Percentiles rank a stretch among this genome's conserved stretches.
phyloP scores from a whole-genome alignment of 805 yeast species.

The Kodamaea kakaduensis region DNA sequence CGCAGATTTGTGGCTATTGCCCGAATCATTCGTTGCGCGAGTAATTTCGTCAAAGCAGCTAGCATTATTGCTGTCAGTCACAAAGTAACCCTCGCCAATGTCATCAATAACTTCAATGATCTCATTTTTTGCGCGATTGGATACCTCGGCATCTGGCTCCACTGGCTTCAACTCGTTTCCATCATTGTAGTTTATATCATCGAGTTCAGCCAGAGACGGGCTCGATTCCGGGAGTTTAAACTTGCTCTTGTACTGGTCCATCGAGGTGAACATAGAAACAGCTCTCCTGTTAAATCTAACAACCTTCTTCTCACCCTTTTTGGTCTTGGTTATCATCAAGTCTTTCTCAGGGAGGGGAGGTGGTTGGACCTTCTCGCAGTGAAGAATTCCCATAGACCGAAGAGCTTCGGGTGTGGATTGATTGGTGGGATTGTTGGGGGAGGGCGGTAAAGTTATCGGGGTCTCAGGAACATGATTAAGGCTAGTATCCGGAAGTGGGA shows the following conservation, averaged over 20 bases:
- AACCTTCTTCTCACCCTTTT: conserved; percentile 4
- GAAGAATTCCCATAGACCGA: not conserved
- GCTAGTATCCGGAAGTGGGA: no score
- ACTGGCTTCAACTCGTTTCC: conserved; percentile 4
- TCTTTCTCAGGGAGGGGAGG: conserved; percentile 10
- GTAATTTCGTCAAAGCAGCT: no score
- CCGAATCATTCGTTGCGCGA: no score
- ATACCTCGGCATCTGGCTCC: no score
- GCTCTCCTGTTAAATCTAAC: conserved; percentile 7
- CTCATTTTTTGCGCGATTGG: no score
- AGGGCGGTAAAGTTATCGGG: no score
- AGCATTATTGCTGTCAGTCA: no score
- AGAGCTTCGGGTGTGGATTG: not conserved
- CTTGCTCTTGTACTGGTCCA: conserved; percentile 10
- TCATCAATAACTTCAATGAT: no score
- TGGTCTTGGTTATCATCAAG: conserved; percentile 7
- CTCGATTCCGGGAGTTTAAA: conserved; percentile 5
- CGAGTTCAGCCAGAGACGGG: conserved; percentile 2
- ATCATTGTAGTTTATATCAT: conserved; percentile 1
- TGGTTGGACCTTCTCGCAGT: not conserved
- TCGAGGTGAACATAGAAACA: conserved; percentile 11
- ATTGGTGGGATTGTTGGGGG: no score
- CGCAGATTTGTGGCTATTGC: no score
- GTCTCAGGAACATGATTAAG: no score
- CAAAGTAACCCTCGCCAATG: no score